These are phyloP conservation scores for Yamadazyma aaseri DNA, from an alignment of 1,139 yeast genomes.

Conservation along the genomic window DNA sequence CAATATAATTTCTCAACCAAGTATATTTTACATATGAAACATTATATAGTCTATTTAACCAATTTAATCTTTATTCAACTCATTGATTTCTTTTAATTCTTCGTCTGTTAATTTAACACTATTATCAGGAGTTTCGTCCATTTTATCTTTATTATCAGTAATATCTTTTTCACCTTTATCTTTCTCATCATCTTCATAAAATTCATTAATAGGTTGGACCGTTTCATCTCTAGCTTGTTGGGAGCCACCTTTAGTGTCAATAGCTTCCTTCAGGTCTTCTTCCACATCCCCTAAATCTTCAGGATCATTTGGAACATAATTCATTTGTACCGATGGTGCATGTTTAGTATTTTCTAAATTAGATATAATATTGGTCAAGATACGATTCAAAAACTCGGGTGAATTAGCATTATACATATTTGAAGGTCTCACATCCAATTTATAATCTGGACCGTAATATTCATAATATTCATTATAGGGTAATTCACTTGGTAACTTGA, in stretches of 20 bases:
- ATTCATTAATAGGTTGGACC: constrained; percentile 66
- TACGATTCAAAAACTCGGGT: constrained; percentile 87
- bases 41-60: background rate
- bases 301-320: constrained; percentile 81
- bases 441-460: constrained; percentile 95
- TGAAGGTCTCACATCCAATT: constrained; percentile 88
- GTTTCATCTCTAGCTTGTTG: constrained; percentile 77
- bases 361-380: constrained; percentile 70
- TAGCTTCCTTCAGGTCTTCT: constrained; percentile 69
- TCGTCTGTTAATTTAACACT: constrained; percentile 28
- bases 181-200: constrained; percentile 61
- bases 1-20: background rate
- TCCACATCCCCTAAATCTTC: constrained; percentile 82
- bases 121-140: constrained; percentile 1
- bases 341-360: constrained; percentile 86
- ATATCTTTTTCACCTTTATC: constrained; percentile 43
- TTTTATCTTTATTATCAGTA: constrained; percentile 7
- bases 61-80: constrained; percentile 24
- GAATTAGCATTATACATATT: constrained; percentile 97
- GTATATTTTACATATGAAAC: constrained; percentile 1
- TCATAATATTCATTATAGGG: constrained; percentile 97
- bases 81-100: constrained; percentile 40
- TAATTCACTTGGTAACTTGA: constrained; percentile 72
- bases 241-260: constrained; percentile 90
- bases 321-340: constrained; percentile 95